phyloP scores from a whole-genome alignment of 2,329 filamentous ascomycete genomes.

The Colletotrichum plurivorum region DNA sequence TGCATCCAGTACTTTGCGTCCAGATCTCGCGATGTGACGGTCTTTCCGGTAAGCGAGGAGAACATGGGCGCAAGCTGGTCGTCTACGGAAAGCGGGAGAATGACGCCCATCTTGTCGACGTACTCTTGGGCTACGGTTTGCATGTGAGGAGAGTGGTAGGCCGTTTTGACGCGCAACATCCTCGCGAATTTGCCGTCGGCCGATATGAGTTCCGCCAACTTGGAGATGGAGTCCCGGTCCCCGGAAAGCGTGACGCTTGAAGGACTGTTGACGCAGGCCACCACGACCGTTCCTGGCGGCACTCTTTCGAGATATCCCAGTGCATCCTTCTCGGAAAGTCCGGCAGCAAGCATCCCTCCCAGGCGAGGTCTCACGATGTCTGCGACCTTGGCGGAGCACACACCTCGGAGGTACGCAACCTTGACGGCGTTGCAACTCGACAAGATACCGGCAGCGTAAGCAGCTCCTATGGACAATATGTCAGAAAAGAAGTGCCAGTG shows the following conservation, averaged over 20 bases:
- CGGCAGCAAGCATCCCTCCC: slow-evolving; percentile 51
- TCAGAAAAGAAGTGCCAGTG: background rate
- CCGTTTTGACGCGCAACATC: slow-evolving; percentile 36
- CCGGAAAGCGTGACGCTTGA: slow-evolving; percentile 50
- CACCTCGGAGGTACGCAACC: slow-evolving; percentile 50
- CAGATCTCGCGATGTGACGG: slow-evolving; percentile 48
- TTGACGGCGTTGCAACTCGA: slow-evolving; percentile 47
- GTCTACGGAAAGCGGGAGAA: slow-evolving; percentile 40
- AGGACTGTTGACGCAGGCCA: slow-evolving; percentile 57
- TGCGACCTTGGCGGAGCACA: slow-evolving; percentile 26
- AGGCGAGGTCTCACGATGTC: slow-evolving; percentile 4
- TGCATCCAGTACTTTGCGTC: slow-evolving; percentile 41
- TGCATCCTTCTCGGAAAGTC: slow-evolving; percentile 41
- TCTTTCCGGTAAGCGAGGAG: slow-evolving; percentile 19
- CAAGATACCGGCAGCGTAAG: slow-evolving; percentile 55
- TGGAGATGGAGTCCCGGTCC: slow-evolving; percentile 38
- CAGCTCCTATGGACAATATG: slow-evolving; percentile 46
- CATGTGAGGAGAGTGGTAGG: slow-evolving; percentile 52
- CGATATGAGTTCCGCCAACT: slow-evolving; percentile 43
- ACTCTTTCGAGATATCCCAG: slow-evolving; percentile 17
- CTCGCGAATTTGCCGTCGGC: slow-evolving; percentile 42
- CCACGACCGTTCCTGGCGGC: slow-evolving; percentile 42
- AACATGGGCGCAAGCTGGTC: slow-evolving; percentile 46
- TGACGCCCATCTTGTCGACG: background rate
- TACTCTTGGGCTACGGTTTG: slow-evolving; percentile 54